phyloP scores from a whole-genome alignment of 306 rosid genomes.

The Myrica gale region DNA sequence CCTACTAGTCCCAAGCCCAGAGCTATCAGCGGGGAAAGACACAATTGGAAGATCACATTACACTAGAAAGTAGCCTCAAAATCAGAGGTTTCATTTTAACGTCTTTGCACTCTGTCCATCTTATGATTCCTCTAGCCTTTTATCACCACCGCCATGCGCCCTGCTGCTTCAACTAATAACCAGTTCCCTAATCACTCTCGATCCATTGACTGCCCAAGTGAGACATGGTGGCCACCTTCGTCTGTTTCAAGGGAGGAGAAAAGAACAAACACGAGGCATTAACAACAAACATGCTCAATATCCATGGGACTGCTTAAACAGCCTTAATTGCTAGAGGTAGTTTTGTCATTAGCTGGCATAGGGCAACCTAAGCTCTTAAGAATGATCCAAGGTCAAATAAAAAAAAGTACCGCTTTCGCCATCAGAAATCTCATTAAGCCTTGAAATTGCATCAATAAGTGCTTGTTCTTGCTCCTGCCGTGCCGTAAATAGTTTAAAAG shows the following conservation, averaged over 20 bases:
- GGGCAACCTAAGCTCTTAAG: constrained; percentile 10
- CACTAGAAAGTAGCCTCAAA: constrained; percentile 34
- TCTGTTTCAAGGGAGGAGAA: constrained; percentile 40
- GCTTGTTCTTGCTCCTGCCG: constrained; percentile 91
- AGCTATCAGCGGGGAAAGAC: constrained; percentile 32
- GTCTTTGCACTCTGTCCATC: constrained; percentile 19
- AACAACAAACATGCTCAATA: constrained; percentile 6
- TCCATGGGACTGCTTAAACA: neutral
- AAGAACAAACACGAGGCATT: constrained; percentile 5
- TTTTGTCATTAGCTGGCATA: constrained; percentile 7
- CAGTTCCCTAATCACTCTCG: constrained; percentile 31
- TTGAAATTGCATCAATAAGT: constrained; percentile 78
- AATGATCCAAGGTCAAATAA: constrained; percentile 3
- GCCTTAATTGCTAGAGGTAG: neutral
- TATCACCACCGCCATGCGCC: constrained; percentile 9
- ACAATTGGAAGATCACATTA: constrained; percentile 31
- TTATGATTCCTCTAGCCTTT: constrained; percentile 16
- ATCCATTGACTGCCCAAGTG: constrained; percentile 52
- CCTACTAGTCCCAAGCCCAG: constrained; percentile 38
- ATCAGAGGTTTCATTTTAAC: constrained; percentile 27
- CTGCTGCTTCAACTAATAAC: neutral
- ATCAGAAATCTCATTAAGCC: constrained; percentile 71
- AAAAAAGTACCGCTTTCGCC: constrained; percentile 71
- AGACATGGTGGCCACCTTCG: constrained; percentile 55
- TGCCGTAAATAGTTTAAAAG: constrained; percentile 35